Percentiles rank a stretch among this genome's conserved stretches.
Evolutionary conservation across 352 stramenopile species (phyloP).

Genomic region (Pythium apleroticum): DNA sequence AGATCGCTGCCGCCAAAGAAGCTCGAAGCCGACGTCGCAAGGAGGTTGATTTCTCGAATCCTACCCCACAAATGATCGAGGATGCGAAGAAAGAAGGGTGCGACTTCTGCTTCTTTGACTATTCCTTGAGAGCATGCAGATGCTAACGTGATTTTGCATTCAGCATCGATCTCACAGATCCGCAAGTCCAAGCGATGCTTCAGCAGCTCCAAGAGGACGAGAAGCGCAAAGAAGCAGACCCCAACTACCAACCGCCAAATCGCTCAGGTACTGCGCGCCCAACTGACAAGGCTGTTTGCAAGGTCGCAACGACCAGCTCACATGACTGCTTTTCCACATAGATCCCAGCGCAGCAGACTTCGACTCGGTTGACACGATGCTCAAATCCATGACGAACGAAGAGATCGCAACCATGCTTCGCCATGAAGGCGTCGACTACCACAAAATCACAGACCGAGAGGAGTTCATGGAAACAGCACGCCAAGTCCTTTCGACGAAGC

Average conservation of each 20-base stretch:
- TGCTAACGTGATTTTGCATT: background rate
- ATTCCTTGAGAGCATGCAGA: background rate
- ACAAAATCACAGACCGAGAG: constrained; percentile 72
- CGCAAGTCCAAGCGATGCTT: constrained; percentile 75
- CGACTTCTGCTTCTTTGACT: background rate
- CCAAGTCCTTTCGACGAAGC: constrained; percentile 61
- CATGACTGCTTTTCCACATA: background rate
- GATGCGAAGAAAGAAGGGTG: constrained; percentile 78
- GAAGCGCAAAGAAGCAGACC: constrained; percentile 31
- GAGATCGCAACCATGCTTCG: constrained; percentile 66
- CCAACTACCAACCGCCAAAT: constrained; percentile 21
- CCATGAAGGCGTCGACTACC: constrained; percentile 70
- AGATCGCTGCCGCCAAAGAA: constrained; percentile 55
- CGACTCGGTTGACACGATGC: constrained; percentile 64
- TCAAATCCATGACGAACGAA: constrained; percentile 74
- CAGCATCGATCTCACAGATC: constrained; percentile 80
- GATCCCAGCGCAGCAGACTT: constrained; percentile 21
- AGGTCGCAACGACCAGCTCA: background rate
- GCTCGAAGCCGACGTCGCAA: constrained; percentile 48
- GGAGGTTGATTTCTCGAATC: constrained; percentile 76
- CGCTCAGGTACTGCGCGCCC: constrained; percentile 14
- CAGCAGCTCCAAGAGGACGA: constrained; percentile 79
- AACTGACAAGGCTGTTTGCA: too few species aligned
- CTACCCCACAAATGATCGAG: constrained; percentile 72
- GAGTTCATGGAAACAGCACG: constrained; percentile 74